These are phyloP conservation scores for Lepidopterella palustris DNA, from an alignment of 495 filamentous ascomycete species.

Conservation along the genomic window DNA sequence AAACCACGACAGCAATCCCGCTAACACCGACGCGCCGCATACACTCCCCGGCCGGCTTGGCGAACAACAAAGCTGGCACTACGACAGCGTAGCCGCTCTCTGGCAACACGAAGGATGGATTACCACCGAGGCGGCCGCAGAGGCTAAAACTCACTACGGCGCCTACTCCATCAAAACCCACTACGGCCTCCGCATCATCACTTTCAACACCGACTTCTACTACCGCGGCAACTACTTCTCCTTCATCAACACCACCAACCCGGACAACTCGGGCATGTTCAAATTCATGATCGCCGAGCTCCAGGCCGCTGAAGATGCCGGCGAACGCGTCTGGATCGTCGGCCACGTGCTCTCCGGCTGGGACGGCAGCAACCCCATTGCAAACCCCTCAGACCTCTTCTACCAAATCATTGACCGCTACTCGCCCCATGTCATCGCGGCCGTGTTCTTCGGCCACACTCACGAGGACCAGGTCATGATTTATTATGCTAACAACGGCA, in stretches of 20 bases:
- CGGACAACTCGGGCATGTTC: slow-evolving; percentile 36
- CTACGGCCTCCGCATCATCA: slow-evolving; percentile 32
- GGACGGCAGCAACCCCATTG: slow-evolving; percentile 31
- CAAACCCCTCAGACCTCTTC: slow-evolving; percentile 37
- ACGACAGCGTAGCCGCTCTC: slow-evolving; percentile 28
- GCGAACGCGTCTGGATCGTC: slow-evolving; percentile 39
- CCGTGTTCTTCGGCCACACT: slow-evolving; percentile 36
- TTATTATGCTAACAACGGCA: slow-evolving; percentile 38
- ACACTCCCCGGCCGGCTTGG: slow-evolving; percentile 48
- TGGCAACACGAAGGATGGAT: slow-evolving; percentile 34
- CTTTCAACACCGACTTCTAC: slow-evolving; percentile 36
- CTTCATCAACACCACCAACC: slow-evolving; percentile 38
- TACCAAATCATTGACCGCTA: slow-evolving; percentile 37
- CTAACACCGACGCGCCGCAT: slow-evolving; percentile 46
- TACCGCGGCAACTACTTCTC: slow-evolving; percentile 34
- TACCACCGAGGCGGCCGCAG: slow-evolving; percentile 12
- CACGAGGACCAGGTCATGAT: slow-evolving; percentile 37
- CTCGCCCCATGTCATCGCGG: slow-evolving; percentile 34
- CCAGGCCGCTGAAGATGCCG: slow-evolving; percentile 34
- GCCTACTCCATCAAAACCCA: slow-evolving; percentile 32
- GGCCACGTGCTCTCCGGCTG: slow-evolving; percentile 37
- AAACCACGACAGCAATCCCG: slow-evolving; percentile 52
- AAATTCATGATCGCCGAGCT: slow-evolving; percentile 36
- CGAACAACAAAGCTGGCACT: slow-evolving; percentile 41
- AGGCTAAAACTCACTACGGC: slow-evolving; percentile 30